Base-by-base conservation (phyloP, 106 monocot species). In the Dioscorea alata region DNA sequence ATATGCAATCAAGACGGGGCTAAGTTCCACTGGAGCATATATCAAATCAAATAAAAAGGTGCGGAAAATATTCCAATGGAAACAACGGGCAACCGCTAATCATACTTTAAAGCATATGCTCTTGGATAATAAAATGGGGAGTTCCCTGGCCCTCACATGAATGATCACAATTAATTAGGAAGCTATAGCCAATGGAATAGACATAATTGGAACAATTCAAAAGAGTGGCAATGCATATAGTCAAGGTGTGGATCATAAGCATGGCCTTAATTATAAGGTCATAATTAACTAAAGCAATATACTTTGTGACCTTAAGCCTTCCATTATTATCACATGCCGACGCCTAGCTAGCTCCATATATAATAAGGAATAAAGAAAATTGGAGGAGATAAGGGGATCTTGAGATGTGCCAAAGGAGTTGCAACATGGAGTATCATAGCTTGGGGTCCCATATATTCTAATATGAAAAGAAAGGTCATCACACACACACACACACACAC, bases 301-400 rank as follows among this genome's bases (percentile, higher is more conserved):
- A 20, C 1, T 64, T 48, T 35, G 64, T 42, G 34, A 16, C 48
- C 42, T 64, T 64, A 42, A 64, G 12, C 19, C 32, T 19, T 34
- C 42, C 42, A 64, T 64, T 42, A 10, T 64, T 42, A 10, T 64
- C 18, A 12, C 64, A 64, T 48, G 19, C 35, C 34, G 64, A 42
- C 42, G 64, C 16, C 42, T 42, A 35, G 42, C 42, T 32, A 28
- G 28, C 28, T 28, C 28, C 28, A 28, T 28, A 8, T 54, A 54
- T 31, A 32, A 42, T 42, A 42, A 42, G 61, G 61, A 62, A 62
- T 62, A 62, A 62, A 32, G 15, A 62, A 32, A 62, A 33, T 17
- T 42, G 10, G 42, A 42, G 42, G 42, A 5, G 9, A 42, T 8
- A 10, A 42, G 42, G 10, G 42, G 42, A 42, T 42, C 42, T 42